A percentile compares a stretch with the other conserved stretches of the same genome.
Evolutionary conservation across 2,329 filamentous ascomycete genomes (phyloP).

Genomic region (Colletotrichum godetiae): DNA sequence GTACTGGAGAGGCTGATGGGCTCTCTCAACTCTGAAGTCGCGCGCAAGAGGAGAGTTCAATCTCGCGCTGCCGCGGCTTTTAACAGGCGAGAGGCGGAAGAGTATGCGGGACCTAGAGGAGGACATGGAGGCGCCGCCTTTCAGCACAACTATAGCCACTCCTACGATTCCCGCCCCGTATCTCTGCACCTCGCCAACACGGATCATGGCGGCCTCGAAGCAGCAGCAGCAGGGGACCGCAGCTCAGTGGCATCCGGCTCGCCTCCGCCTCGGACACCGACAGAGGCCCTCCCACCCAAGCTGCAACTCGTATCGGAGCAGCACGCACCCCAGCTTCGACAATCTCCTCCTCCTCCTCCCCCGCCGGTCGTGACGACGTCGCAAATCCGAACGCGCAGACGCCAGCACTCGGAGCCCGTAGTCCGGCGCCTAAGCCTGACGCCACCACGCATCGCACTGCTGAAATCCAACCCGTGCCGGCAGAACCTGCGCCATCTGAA

Average conservation of each 20-base stretch:
- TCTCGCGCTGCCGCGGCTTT: not conserved
- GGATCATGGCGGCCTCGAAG: not conserved
- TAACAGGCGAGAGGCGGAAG: constrained; percentile 15
- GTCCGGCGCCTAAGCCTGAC: constrained; percentile 18
- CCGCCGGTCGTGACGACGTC: not conserved
- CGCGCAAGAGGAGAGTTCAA: constrained; percentile 15
- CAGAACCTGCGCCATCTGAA: constrained; percentile 28
- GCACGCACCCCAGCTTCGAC: not conserved
- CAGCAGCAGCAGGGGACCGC: not conserved
- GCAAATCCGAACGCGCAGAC: constrained; percentile 10
- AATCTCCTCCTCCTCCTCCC: not conserved
- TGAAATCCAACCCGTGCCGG: constrained; percentile 29
- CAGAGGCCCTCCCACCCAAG: constrained; percentile 14
- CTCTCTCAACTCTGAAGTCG: constrained; percentile 25
- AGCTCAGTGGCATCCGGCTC: constrained; percentile 8
- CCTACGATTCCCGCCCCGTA: not conserved
- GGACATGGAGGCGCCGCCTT: not conserved
- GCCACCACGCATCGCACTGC: constrained; percentile 28
- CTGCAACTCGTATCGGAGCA: constrained; percentile 23
- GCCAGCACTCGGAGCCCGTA: constrained; percentile 26
- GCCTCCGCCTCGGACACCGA: constrained; percentile 19
- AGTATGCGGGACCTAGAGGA: not conserved
- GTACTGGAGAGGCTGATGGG: constrained; percentile 30
- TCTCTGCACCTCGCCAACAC: constrained; percentile 5
- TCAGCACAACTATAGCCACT: not conserved